Conservation (phyloP, 2,329 filamentous ascomycete genomes). For the Epichloe typhina region DNA sequence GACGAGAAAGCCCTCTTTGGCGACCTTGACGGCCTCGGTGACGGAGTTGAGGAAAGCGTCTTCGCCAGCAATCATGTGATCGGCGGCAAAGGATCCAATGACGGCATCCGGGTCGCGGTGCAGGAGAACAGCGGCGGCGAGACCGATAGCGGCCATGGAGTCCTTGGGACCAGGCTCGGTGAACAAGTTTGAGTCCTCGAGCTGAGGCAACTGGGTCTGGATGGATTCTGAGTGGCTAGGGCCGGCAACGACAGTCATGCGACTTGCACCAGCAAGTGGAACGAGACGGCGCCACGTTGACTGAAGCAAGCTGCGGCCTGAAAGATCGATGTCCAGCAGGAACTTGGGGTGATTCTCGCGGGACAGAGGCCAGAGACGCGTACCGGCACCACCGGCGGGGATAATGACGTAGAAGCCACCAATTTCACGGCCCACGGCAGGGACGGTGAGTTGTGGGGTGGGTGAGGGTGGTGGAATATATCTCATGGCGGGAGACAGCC, state of each 20-base stretch:
- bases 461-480: slow-evolving; percentile 7
- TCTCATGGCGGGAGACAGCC: slow-evolving; percentile 7
- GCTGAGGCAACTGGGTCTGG: slow-evolving; percentile 12
- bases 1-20: slow-evolving; percentile 14
- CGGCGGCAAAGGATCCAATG: slow-evolving; percentile 15
- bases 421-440: slow-evolving; percentile 11
- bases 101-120: slow-evolving; percentile 13
- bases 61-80: slow-evolving; percentile 16
- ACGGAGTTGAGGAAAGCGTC: slow-evolving; percentile 15
- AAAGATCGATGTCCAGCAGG: slow-evolving; percentile 14
- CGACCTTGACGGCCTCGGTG: slow-evolving; percentile 14
- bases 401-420: slow-evolving; percentile 16
- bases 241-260: slow-evolving; percentile 15
- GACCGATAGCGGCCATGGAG: slow-evolving; percentile 15
- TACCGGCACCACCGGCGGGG: slow-evolving; percentile 15
- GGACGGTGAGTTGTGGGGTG: slow-evolving; percentile 6
- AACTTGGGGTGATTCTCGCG: slow-evolving; percentile 17
- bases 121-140: slow-evolving; percentile 14
- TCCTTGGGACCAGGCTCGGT: slow-evolving; percentile 16
- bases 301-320: slow-evolving; percentile 14
- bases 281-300: slow-evolving; percentile 15
- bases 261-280: slow-evolving; percentile 13
- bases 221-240: slow-evolving; percentile 14
- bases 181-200: slow-evolving; percentile 12
- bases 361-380: slow-evolving; percentile 15